These are phyloP conservation scores for Amylocystis lapponica DNA, from an alignment of 768 basidiomycete species.

Conservation along the genomic window DNA sequence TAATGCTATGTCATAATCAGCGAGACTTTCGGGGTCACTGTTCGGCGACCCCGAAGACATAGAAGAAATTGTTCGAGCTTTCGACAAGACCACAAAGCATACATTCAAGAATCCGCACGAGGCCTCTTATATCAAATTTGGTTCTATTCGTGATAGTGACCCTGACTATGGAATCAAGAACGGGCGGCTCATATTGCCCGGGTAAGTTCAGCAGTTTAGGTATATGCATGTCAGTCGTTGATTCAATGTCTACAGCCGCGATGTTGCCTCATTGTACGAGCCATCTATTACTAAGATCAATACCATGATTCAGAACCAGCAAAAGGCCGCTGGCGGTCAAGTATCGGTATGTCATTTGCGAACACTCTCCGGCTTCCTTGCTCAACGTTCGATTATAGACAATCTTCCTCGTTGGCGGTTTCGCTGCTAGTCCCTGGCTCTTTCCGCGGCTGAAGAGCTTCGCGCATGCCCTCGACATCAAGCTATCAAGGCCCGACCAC, in stretches of 20 bases:
- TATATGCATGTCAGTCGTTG: neutral
- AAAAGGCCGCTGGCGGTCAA: neutral
- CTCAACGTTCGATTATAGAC: conserved; percentile 35
- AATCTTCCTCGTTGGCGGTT: conserved; percentile 77
- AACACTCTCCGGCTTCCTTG: neutral
- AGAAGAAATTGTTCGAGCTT: conserved; percentile 29
- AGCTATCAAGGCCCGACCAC: conserved; percentile 71
- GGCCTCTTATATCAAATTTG: conserved; percentile 37
- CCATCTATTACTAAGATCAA: conserved; percentile 35
- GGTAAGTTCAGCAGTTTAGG: conserved; percentile 18
- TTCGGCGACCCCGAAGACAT: conserved; percentile 29
- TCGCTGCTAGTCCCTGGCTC: conserved; percentile 34
- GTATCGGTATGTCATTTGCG: neutral
- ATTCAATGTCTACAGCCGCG: conserved; percentile 10
- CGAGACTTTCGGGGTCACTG: conserved; percentile 24
- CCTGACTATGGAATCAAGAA: conserved; percentile 31
- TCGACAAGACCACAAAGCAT: conserved; percentile 35
- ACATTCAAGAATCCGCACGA: conserved; percentile 36
- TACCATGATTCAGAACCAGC: conserved; percentile 12
- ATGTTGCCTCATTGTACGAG: conserved; percentile 39
- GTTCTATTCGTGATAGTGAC: conserved; percentile 35
- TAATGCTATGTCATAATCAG: too few relatives aligned
- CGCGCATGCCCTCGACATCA: conserved; percentile 43
- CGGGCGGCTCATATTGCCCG: conserved; percentile 34
- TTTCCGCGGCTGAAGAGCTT: conserved; percentile 66